These are phyloP conservation scores for Aspergillus nanangensis DNA, from an alignment of 495 filamentous ascomycete species.

Conservation along the genomic window DNA sequence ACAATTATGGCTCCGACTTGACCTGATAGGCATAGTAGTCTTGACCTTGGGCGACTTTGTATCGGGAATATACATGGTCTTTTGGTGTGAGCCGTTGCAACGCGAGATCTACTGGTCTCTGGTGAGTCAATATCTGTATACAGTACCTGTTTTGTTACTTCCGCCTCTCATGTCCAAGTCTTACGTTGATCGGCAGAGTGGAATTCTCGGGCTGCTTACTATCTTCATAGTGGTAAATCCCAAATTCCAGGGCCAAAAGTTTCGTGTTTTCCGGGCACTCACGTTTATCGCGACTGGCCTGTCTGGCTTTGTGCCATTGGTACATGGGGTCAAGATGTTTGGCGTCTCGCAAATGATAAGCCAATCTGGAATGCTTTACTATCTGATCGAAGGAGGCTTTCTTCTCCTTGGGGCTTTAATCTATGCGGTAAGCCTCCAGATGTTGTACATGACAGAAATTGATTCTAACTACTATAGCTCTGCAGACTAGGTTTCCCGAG, in stretches of 20 bases:
- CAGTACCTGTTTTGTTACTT: constrained; percentile 1
- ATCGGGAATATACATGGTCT: constrained; percentile 7
- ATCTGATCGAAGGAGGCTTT: constrained; percentile 22
- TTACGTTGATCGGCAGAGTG: constrained; percentile 16
- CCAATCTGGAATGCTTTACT: constrained; percentile 23
- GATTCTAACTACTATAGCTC: constrained; percentile 13
- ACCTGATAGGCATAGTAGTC: constrained; percentile 4
- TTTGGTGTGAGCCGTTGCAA: constrained; percentile 1
- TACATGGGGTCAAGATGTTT: constrained; percentile 41
- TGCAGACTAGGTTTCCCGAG: constrained; percentile 39
- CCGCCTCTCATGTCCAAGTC: constrained; percentile 8
- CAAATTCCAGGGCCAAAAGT: constrained; percentile 37
- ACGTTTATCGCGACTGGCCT: constrained; percentile 47
- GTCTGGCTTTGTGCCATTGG: constrained; percentile 42
- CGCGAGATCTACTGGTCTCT: constrained; percentile 5
- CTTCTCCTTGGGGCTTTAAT: constrained; percentile 35
- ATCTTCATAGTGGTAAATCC: constrained; percentile 34
- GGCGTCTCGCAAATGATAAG: constrained; percentile 37
- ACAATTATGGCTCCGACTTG: constrained; percentile 5
- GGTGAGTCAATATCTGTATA: constrained; percentile 3
- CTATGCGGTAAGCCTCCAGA: constrained; percentile 35
- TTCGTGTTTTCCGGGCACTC: constrained; percentile 35
- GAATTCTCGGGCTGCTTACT: constrained; percentile 25
- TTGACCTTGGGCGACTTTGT: constrained; percentile 5
- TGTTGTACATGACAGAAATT: constrained; percentile 6